Evolutionary conservation across 2,329 filamentous ascomycete genomes (phyloP).

Genomic region (Kalaharituber pfeilii): DNA sequence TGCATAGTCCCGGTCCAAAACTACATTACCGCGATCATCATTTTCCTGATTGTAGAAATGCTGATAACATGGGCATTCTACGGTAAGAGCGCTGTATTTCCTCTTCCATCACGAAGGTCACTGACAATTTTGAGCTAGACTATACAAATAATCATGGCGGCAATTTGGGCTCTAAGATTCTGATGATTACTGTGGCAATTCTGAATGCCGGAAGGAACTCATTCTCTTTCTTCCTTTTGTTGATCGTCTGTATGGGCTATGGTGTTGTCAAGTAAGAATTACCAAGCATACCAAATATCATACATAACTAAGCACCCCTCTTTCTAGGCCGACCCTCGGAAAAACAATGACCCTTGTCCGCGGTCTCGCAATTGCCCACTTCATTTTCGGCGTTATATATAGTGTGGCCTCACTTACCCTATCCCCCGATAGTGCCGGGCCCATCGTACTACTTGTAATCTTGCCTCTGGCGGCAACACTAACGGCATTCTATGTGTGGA

Average conservation of each 20-base stretch:
- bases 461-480: constrained; percentile 79
- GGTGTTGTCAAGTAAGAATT: constrained; percentile 62
- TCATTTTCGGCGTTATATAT: constrained; percentile 87
- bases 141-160: constrained; percentile 73
- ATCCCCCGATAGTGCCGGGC: constrained; percentile 39
- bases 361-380: constrained; percentile 78
- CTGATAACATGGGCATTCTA: constrained; percentile 98
- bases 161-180: constrained; percentile 60
- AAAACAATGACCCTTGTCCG: constrained; percentile 90
- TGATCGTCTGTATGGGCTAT: constrained; percentile 99
- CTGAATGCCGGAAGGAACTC: constrained; percentile 90
- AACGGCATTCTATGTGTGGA: constrained; percentile 98
- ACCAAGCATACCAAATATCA: background rate
- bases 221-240: constrained; percentile 91
- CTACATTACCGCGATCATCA: constrained; percentile 91
- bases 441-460: constrained; percentile 80
- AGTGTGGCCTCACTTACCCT: constrained; percentile 76
- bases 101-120: constrained; percentile 25
- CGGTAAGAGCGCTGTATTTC: constrained; percentile 33
- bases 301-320: background rate
- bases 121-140: constrained; percentile 36
- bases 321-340: constrained; percentile 44
- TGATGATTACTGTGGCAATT: constrained; percentile 81
- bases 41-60: constrained; percentile 91
- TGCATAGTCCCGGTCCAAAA: constrained; percentile 75